Base-by-base conservation (phyloP, 495 filamentous ascomycete species). In the Thermothielavioides terrestris region DNA sequence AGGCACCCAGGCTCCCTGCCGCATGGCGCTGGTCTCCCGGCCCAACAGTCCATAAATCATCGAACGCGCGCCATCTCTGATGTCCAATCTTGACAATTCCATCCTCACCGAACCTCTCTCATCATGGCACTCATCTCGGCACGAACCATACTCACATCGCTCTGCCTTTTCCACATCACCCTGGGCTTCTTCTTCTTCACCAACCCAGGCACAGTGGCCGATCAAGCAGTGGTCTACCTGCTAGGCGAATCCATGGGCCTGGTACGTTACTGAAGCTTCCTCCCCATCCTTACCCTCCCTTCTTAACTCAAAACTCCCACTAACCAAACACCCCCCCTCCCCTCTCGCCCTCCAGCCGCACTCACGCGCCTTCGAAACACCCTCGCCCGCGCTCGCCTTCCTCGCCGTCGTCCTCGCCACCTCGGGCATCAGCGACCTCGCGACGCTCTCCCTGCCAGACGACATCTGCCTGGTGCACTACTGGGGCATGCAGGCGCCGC, bases 131-230 rank as follows among this genome's bases (percentile, higher is more conserved):
- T 92, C 53, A 70, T 95, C 56, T 88, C 86, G 7, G 79, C 80
- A 49, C 81, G 78, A 61, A 82, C 82, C 2, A 81, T 94, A 57
- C 77, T 95, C 52, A 83, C 86, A 55, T 80, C 78, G 30, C 71
- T 94, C 52, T 84, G 81, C 56, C 76, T 94, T 64, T 85, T 91
- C 73, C 83, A 91, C 66, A 67, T 92, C 52, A 84, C 85, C 17
- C 75, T 91, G 22, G 84, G 79, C 60, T 89, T 82, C 67, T 88
- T 89, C 76, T 83, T 94, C 70, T 76, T 89, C 61, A 82, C 77
- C 43, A 78, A 75, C 22, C 89, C 89, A 3, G 61, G 66, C 31
- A 68, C 73, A 49, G 76, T 95, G 53, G 79, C 83, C 36, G 83
- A 92, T 60, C 88, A 89, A 46, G 83, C 86, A 36, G 57, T 94